Base-by-base conservation (phyloP, 2,329 filamentous ascomycete genomes). In the Alternaria sp. region DNA sequence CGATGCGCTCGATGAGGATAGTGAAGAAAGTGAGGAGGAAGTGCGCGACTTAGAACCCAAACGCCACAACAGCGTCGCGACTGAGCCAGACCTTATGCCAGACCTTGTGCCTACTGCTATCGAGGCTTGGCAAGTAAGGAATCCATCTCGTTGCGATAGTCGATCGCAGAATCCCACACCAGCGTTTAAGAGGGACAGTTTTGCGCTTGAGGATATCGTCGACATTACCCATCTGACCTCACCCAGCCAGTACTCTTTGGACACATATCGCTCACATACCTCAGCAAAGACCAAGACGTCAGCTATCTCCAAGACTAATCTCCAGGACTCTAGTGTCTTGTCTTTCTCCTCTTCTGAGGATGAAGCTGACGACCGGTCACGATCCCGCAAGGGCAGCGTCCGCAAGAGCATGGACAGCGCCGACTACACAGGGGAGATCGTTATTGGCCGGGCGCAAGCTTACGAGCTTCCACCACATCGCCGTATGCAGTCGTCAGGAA, bases 1-100 rank as follows among this genome's bases (percentile, higher is more conserved):
- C 60, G 83, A 85, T 59, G 83, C 79, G 4, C 73, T 83, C 11
- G 78, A 80, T 23, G 79, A 81, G 12, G 80, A 81, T 21, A 79
- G 79, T 32, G 79, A 80, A 15, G 77, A 78, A 19, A 64, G 68
- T 11, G 50, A 62, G 6, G 73, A 75, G 10, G 73, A 71, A 9
- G 49, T 40, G 5, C 36, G 15, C 15, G 36, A 40, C 36, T 40
- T 40, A 9, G 36, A 40, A 40, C 2, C 3, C n/a, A 40, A 40
- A 40, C 36, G 15, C 36, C 50, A 9, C 46, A 57, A 28, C 65
- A 63, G 10, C 32, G 36, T 40, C 36, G 36, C 36, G 36, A 40
- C 36, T 40, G 36, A 40, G 36, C 36, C 36, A 17, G 36, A 40
- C n/a, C 36, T 40, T 10, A 47, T 65, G 21, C 70, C 69, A 56